phyloP scores from a whole-genome alignment of 208 protist genomes.

The Acanthamoeba lenticulata region DNA sequence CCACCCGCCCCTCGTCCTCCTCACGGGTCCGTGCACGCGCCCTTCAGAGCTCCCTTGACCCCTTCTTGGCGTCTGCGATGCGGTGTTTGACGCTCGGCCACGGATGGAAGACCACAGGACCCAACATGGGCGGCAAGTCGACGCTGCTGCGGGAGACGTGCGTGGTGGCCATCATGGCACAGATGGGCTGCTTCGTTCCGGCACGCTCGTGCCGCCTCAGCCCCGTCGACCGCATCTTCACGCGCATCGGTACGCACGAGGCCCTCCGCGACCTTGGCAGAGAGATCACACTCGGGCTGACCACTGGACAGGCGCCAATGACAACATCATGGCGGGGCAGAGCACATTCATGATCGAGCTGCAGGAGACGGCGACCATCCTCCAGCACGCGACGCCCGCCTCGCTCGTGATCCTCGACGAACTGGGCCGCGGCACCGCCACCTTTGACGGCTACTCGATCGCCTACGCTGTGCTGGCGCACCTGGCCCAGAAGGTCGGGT shows the following conservation, averaged over 20 bases:
- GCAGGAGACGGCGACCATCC: constrained; percentile 87
- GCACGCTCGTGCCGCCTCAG: constrained; percentile 83
- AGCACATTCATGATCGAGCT: constrained; percentile 99
- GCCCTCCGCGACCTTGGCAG: background rate
- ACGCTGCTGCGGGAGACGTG: constrained; percentile 95
- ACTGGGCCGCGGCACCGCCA: constrained; percentile 96
- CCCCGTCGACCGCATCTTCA: constrained; percentile 97
- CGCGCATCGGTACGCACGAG: constrained; percentile 91
- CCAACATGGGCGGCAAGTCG: constrained; percentile 99
- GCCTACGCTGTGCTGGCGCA: constrained; percentile 94
- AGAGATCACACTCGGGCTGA: background rate
- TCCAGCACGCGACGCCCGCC: constrained; percentile 88
- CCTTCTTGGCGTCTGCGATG: too few relatives aligned
- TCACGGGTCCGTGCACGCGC: constrained; percentile 94
- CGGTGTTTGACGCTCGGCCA: background rate
- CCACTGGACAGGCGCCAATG: constrained; percentile 89
- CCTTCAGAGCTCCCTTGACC: too few relatives aligned
- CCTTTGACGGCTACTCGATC: constrained; percentile 96
- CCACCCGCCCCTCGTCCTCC: constrained; percentile 85
- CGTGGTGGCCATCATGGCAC: constrained; percentile 94
- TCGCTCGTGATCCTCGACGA: constrained; percentile 99
- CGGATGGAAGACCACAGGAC: constrained; percentile 67
- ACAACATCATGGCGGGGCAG: constrained; percentile 96
- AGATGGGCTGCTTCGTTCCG: constrained; percentile 95
- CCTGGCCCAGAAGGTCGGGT: constrained; percentile 81